Evolutionary conservation across 805 yeast genomes (phyloP), one percentile per base, ranked within the genome.

Genomic region (Teunomyces barrocoloradensis): DNA sequence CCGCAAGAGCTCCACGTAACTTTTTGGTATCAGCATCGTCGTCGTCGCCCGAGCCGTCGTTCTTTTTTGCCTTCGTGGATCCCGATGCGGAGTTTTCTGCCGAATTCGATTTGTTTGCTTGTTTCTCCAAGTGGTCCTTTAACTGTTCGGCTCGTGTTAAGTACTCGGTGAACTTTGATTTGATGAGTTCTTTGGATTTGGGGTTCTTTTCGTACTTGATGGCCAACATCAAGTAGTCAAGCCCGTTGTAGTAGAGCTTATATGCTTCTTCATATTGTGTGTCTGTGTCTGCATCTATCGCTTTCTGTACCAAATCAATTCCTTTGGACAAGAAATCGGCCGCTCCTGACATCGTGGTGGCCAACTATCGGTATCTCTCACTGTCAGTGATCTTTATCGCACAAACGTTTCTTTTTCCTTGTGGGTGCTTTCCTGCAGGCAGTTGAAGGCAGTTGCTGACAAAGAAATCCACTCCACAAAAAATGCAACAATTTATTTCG

Each of bases 171-270:
- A 92, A 88, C 65, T 90, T 90, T 6, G 89, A 80, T 61, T 91
- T 80, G 54, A 94, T 88, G 50, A 92, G 76, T 55, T 90, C 97
- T 64, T 91, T 92, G 32, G 95, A 85, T 57, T 84, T 84, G 18
- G 86, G 85, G 66, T 91, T 94, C 66, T 91, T 92, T 67, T 94
- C 99, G 52, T 66, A 92, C 69, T 94, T 94, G 57, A 94, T 76
- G 4, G 99, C 99, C 55, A 90, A 75, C 97, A 94, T 90, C 58
- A 94, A 75, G 68, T 94, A 94, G 66, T 94, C 98, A 47, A 94
- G 74, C 1, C 97, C 97, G 58, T 87, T 87, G 71, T 88, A 91
- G 68, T 94, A 94, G 40, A 89, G 79, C 50, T 89, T 87, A 66
- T 92, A 92, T 0, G 99, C 98, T 56, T 94, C 98, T 45, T 89